A percentile compares a stretch with the other conserved stretches of the same genome.
Conservation (phyloP, 805 yeast genomes). For the Citeromyces nyonsensis region DNA sequence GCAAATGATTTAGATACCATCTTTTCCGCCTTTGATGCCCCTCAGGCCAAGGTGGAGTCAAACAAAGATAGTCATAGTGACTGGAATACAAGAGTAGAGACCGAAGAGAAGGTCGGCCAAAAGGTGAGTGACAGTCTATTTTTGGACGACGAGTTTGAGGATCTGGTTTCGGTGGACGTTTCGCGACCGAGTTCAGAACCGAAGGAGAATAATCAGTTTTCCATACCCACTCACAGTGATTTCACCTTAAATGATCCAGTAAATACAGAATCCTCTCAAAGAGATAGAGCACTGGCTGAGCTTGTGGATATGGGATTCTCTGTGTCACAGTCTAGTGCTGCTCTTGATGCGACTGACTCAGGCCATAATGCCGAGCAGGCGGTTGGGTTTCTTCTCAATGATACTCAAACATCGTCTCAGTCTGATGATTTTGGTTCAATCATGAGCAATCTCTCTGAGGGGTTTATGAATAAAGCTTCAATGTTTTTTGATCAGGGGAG, state of each 20-base stretch:
- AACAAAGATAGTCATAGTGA: background rate
- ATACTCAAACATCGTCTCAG: constrained; percentile 23
- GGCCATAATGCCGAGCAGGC: constrained; percentile 53
- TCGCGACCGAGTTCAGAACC: no score
- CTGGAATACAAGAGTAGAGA: no score
- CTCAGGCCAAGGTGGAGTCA: background rate
- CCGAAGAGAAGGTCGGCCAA: background rate
- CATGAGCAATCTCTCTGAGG: constrained; percentile 38
- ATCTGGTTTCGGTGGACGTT: background rate
- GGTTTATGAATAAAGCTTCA: constrained; percentile 45
- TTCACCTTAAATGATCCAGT: no score
- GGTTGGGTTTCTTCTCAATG: constrained; percentile 47
- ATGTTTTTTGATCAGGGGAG: constrained; percentile 40
- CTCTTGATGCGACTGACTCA: constrained; percentile 30
- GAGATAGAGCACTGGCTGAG: constrained; percentile 45
- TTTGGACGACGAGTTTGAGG: background rate
- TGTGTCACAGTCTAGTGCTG: constrained; percentile 39
- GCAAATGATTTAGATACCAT: constrained; percentile 6
- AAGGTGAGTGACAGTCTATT: background rate
- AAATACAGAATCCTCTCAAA: constrained; percentile 3
- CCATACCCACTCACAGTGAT: no score
- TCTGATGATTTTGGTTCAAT: constrained; percentile 19
- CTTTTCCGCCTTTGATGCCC: constrained; percentile 8
- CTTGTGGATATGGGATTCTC: constrained; percentile 72
- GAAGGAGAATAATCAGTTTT: no score